phyloP scores from a whole-genome alignment of 73 alveolate genomes.

The Paramecium caudatum region DNA sequence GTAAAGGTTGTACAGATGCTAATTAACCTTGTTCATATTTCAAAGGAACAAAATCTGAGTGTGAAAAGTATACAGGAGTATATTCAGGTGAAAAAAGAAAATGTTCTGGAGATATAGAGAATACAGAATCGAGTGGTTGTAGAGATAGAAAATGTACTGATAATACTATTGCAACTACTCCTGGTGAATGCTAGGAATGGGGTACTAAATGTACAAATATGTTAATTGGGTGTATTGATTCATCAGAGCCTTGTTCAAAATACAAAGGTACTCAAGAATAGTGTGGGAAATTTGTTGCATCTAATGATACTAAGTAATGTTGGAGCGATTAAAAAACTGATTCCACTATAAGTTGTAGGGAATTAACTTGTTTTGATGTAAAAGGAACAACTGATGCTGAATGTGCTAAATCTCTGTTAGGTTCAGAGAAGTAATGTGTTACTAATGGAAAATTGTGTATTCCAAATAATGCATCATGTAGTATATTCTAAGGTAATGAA shows the following conservation, averaged over 20 bases:
- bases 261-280: neutral
- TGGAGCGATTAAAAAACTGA: neutral
- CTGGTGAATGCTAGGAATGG: neutral
- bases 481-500: neutral
- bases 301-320: neutral
- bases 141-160: neutral
- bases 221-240: neutral
- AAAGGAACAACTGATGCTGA: neutral
- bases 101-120: no score
- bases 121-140: neutral
- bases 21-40: neutral
- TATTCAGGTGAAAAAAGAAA: slow-evolving; percentile 1
- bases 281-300: neutral
- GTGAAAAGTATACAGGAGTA: slow-evolving; percentile 25
- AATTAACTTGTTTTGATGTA: no score
- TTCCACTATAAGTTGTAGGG: no score
- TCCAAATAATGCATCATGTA: neutral
- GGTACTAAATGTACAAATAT: neutral
- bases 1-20: slow-evolving; percentile 19
- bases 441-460: neutral
- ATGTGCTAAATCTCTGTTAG: neutral
- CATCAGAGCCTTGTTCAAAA: neutral
- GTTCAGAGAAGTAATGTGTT: neutral
- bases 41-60: no score
- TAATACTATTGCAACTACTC: neutral